Conservation (phyloP, 352 stramenopile species). For the Globisporangium acanthophoron region DNA sequence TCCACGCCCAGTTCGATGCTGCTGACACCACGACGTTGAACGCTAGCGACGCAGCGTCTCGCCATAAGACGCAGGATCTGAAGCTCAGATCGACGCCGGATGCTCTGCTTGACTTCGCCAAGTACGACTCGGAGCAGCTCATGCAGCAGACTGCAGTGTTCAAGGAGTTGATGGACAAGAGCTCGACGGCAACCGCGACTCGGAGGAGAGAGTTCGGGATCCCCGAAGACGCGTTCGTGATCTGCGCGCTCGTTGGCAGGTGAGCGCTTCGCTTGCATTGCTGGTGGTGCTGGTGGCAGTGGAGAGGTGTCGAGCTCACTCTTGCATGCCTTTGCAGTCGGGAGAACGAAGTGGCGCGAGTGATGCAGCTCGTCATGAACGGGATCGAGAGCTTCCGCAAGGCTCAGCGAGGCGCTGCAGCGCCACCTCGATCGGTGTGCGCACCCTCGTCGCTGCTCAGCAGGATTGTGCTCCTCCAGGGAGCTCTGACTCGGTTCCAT, state of each 20-base stretch:
- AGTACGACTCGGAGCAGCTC: slow-evolving; percentile 14
- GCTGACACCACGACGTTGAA: not conserved
- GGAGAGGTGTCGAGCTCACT: not conserved
- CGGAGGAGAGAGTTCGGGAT: slow-evolving; percentile 20
- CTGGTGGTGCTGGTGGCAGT: not conserved
- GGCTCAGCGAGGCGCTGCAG: not conserved
- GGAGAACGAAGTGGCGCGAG: slow-evolving; percentile 50
- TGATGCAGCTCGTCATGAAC: slow-evolving; percentile 30
- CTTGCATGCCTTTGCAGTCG: slow-evolving; percentile 25
- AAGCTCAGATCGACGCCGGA: slow-evolving; percentile 2
- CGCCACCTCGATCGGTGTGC: slow-evolving; percentile 2
- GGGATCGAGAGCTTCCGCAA: slow-evolving; percentile 22
- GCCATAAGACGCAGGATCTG: not conserved
- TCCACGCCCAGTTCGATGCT: slow-evolving; percentile 28
- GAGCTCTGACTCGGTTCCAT: not conserved
- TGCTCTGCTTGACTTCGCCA: slow-evolving; percentile 25
- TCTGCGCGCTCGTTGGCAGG: slow-evolving; percentile 68
- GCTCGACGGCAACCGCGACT: not conserved
- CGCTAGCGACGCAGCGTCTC: not conserved
- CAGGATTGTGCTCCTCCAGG: not conserved
- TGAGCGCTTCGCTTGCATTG: slow-evolving; percentile 8
- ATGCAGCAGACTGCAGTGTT: slow-evolving; percentile 11
- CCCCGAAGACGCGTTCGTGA: slow-evolving; percentile 30
- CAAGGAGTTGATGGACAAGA: slow-evolving; percentile 14
- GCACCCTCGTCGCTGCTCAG: not conserved